A percentile compares a stretch with the other conserved stretches of the same genome.
These are phyloP conservation scores for Knoxdaviesia capensis DNA, from an alignment of 2,329 filamentous ascomycete species.

Conservation along the genomic window DNA sequence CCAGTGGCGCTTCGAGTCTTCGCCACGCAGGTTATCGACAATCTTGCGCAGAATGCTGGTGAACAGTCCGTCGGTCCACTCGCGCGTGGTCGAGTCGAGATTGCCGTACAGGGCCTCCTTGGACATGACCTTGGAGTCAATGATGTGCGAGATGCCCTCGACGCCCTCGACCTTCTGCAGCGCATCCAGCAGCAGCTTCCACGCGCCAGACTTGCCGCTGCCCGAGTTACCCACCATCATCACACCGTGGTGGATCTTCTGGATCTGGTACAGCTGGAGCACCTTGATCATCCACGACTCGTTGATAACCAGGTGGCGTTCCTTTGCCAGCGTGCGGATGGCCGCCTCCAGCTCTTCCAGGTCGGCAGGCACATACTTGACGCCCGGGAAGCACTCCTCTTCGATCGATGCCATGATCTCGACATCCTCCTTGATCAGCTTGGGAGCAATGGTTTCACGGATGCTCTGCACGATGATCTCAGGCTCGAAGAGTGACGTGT, in stretches of 20 bases:
- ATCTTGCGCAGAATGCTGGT: conserved; percentile 97
- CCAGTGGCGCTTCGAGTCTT: conserved; percentile 95
- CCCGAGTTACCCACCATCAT: conserved; percentile 99
- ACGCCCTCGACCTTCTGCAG: conserved; percentile 77
- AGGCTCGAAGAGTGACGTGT: conserved; percentile 47
- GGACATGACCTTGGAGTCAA: conserved; percentile 99
- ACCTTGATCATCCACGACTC: conserved; percentile 97
- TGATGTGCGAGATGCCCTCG: conserved; percentile 91
- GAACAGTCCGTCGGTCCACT: conserved; percentile 98
- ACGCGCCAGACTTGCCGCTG: conserved; percentile 90
- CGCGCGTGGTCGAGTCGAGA: conserved; percentile 85
- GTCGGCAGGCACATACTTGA: conserved; percentile 81
- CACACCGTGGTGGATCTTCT: conserved; percentile 93
- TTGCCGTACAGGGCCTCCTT: conserved; percentile 95
- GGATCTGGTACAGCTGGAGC: conserved; percentile 92
- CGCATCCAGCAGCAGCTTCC: conserved; percentile 81
- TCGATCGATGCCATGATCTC: conserved; percentile 76
- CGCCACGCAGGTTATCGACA: conserved; percentile 92
- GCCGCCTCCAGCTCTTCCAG: conserved; percentile 61
- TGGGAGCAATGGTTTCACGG: conserved; percentile 93
- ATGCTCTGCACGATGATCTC: conserved; percentile 98
- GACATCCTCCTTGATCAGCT: conserved; percentile 83
- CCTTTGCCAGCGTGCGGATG: conserved; percentile 63
- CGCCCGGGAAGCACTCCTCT: conserved; percentile 68
- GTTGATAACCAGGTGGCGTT: conserved; percentile 73